These are phyloP conservation scores for Aspergillus calidoustus DNA, from an alignment of 2,329 filamentous ascomycete species.

Conservation along the genomic window DNA sequence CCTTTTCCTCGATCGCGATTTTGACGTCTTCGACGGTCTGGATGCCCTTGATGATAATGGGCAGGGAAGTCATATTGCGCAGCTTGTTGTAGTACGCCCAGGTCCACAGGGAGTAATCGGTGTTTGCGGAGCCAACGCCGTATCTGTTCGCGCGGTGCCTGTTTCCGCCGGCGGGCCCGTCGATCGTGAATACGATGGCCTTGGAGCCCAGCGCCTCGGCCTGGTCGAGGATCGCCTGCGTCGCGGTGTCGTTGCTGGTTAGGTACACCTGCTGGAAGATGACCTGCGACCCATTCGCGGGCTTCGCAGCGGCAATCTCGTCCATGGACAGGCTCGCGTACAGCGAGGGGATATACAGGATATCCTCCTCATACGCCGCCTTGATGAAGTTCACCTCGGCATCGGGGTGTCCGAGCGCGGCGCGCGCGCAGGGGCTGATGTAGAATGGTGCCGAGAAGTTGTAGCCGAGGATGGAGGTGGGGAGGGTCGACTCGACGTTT, in stretches of 20 bases:
- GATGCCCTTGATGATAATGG: slow-evolving; percentile 25
- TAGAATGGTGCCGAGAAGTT: slow-evolving; percentile 21
- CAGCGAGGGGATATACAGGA: slow-evolving; percentile 16
- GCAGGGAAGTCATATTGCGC: slow-evolving; percentile 8
- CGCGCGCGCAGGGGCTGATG: slow-evolving; percentile 17
- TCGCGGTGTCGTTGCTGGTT: slow-evolving; percentile 15
- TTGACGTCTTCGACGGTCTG: slow-evolving; percentile 25
- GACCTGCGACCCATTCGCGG: slow-evolving; percentile 8
- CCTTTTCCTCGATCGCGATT: slow-evolving; percentile 22
- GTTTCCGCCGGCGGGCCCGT: slow-evolving; percentile 88
- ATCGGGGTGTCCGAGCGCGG: slow-evolving; percentile 7
- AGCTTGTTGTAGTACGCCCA: slow-evolving; percentile 18
- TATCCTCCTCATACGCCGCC: slow-evolving; percentile 11
- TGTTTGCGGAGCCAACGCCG: slow-evolving; percentile 8
- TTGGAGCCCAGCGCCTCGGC: slow-evolving; percentile 76
- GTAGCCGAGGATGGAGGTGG: slow-evolving; percentile 16
- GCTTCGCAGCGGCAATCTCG: slow-evolving; percentile 19
- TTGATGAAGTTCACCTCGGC: slow-evolving; percentile 17
- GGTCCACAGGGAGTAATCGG: slow-evolving; percentile 11
- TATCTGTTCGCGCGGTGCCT: slow-evolving; percentile 44
- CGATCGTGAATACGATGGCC: slow-evolving; percentile 83
- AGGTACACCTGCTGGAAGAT: slow-evolving; percentile 20
- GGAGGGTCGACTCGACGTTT: slow-evolving; percentile 14
- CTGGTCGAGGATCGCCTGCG: slow-evolving; percentile 13
- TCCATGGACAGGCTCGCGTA: slow-evolving; percentile 14